Conservation (phyloP, 176 grass and related monocot genomes). For the barley (Hordeum vulgare) region MorexV3_pseudomolecules_assembly NC_058522.1:545700909-545701408, state of each 20-base stretch:
- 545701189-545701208: too few species aligned
- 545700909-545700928: too few species aligned
- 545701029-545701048: not conserved
- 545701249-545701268: not conserved
- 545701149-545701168: not conserved
- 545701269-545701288: not conserved
- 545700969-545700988: too few species aligned
- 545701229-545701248: not conserved
- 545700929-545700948: too few species aligned
- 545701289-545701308: not conserved
- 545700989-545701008: too few species aligned
- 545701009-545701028: not conserved
- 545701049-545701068: not conserved
- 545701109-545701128: not conserved
- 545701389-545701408: too few species aligned
- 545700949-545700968: too few species aligned
- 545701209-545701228: too few species aligned
- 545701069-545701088: constrained; percentile 3
- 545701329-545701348: too few species aligned
- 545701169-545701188: not conserved
- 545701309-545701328: not conserved
- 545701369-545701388: too few species aligned
- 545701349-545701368: too few species aligned
- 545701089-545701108: not conserved
- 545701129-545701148: not conserved